Percentiles rank a stretch among this genome's conserved stretches.
Conservation (phyloP, 495 filamentous ascomycete genomes). For the Apodospora peruviana region DNA sequence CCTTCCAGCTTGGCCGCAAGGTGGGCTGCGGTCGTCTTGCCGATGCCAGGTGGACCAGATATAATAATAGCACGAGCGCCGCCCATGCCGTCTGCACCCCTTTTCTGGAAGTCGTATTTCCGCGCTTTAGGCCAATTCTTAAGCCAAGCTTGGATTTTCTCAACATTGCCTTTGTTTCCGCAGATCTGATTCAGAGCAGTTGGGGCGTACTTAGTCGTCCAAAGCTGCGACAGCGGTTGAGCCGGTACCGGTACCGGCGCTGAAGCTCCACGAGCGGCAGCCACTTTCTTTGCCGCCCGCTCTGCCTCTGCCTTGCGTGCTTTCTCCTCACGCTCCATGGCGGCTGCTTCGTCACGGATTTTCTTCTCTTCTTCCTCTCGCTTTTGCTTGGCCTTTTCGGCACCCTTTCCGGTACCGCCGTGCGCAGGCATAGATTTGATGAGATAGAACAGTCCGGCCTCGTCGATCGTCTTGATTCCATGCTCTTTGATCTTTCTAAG, state of each 20-base stretch:
- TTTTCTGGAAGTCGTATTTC: constrained; percentile 68
- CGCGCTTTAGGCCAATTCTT: constrained; percentile 70
- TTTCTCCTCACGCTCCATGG: constrained; percentile 70
- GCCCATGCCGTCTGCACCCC: constrained; percentile 77
- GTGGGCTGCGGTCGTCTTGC: constrained; percentile 96
- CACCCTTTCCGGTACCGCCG: constrained; percentile 83
- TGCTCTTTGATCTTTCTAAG: constrained; percentile 75
- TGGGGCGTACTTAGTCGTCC: constrained; percentile 96
- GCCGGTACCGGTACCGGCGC: constrained; percentile 30
- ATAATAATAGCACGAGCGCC: constrained; percentile 80
- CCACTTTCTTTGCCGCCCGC: constrained; percentile 41
- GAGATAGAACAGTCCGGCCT: constrained; percentile 84
- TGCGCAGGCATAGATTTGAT: constrained; percentile 78
- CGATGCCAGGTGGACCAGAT: constrained; percentile 91
- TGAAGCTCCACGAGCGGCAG: constrained; percentile 33
- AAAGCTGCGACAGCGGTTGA: constrained; percentile 62
- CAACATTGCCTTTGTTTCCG: constrained; percentile 87
- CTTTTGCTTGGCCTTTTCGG: constrained; percentile 75
- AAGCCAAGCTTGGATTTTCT: constrained; percentile 85
- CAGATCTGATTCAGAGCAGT: constrained; percentile 80
- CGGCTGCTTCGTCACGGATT: constrained; percentile 65
- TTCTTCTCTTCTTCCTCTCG: constrained; percentile 75
- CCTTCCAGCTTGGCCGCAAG: constrained; percentile 88
- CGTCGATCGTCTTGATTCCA: constrained; percentile 84
- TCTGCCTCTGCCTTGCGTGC: constrained; percentile 44